A percentile compares a stretch with the other conserved stretches of the same genome.
phyloP scores from a whole-genome alignment of 2,329 filamentous ascomycete species.

The Sphaerostilbella broomeana region DNA sequence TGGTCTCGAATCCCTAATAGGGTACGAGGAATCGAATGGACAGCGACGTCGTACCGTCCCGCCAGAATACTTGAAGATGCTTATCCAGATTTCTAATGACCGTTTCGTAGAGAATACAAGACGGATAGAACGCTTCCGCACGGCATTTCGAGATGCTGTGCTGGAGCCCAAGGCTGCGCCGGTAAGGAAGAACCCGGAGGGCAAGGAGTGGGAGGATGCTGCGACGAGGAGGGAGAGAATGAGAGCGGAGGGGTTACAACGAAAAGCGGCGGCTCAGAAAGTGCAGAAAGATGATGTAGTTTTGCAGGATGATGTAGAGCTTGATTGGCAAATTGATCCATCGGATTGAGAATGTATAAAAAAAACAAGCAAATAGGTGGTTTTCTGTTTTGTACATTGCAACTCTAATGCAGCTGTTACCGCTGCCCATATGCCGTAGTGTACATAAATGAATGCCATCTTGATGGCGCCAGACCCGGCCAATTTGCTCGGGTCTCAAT shows the following conservation, averaged over 20 bases:
- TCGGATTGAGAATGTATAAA: too few relatives aligned
- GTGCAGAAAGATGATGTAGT: conserved; percentile 12
- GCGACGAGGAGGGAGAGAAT: conserved; percentile 48
- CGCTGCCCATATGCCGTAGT: conserved; percentile 25
- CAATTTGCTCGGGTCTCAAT: conserved; percentile 1
- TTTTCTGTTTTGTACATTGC: conserved; percentile 19
- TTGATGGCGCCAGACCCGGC: conserved; percentile 10
- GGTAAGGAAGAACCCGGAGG: conserved; percentile 26
- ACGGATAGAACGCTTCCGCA: conserved; percentile 59
- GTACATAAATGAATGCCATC: conserved; percentile 22
- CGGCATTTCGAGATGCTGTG: conserved; percentile 37
- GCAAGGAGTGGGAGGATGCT: conserved; percentile 49
- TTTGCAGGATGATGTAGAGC: conserved; percentile 14
- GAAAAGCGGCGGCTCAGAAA: conserved; percentile 37
- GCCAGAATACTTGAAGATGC: conserved; percentile 57
- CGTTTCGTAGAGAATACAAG: conserved; percentile 63
- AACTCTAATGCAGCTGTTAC: conserved; percentile 26
- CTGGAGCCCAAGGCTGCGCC: conserved; percentile 15
- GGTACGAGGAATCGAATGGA: conserved; percentile 38
- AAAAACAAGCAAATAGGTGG: not conserved
- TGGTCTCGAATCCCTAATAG: conserved; percentile 74
- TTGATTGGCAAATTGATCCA: conserved; percentile 14
- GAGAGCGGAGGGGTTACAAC: conserved; percentile 50
- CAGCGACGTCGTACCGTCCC: conserved; percentile 47
- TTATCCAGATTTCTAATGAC: conserved; percentile 67